Evolutionary conservation across 2,329 filamentous ascomycete genomes (phyloP).

Genomic region (Diaporthe nobilis): DNA sequence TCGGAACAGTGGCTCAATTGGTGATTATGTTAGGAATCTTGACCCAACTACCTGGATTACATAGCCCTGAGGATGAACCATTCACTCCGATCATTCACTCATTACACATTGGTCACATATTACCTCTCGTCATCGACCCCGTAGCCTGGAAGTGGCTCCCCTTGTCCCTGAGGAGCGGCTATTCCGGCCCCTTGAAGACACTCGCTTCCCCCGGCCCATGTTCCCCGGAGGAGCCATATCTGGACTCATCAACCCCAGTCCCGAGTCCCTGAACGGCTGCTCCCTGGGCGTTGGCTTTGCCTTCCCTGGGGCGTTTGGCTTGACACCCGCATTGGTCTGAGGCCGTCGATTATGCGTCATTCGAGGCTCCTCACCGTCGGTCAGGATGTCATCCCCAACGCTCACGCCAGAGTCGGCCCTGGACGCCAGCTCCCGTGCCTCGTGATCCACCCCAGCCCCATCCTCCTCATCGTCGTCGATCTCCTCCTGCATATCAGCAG

Average conservation of each 20-base stretch:
- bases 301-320: neutral
- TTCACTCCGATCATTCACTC: neutral
- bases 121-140: neutral
- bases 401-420: constrained; percentile 26
- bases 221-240: neutral
- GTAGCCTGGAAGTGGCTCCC: neutral
- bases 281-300: neutral
- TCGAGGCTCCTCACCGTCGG: neutral
- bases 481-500: neutral
- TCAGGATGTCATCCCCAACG: neutral
- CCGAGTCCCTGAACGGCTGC: constrained; percentile 11
- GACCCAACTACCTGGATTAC: neutral
- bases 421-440: neutral
- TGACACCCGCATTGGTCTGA: neutral
- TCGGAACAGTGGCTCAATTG: neutral
- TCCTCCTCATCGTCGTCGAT: neutral
- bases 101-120: neutral
- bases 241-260: neutral
- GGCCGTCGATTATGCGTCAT: too few species aligned
- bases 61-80: too few species aligned
- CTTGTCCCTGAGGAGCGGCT: neutral
- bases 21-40: neutral
- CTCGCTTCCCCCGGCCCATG: neutral
- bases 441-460: neutral
- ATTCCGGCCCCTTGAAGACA: neutral